Evolutionary conservation across 805 yeast species (phyloP), one percentile per base, ranked within the genome.

Genomic region (Saccharomycopsis fermentans): DNA sequence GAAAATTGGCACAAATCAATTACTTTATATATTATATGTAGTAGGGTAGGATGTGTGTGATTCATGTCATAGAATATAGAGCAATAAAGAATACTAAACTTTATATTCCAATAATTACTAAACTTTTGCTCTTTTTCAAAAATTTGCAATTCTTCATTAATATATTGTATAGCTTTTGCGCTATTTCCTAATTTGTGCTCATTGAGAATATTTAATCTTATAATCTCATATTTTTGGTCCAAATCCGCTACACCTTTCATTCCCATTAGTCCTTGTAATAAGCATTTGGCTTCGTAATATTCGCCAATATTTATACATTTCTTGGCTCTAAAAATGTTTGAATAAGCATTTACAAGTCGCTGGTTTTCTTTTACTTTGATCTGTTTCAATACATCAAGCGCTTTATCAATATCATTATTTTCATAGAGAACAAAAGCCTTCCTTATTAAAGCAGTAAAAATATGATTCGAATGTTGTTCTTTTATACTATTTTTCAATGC

Each of bases 11-110:
- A 79, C 12, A 74, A 65, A 53, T 77, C 75, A 1, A 85, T 68
- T 55, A 81, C 74, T 61, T 80, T 80, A 5, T 80, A 66, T 0
- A 83, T 64, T 19, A 77, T 65, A 0, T 85, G 76, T 8, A 84
- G 62, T 16, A 0, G 80, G 81, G 58, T 85, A 73, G 9, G 77
- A 68, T 14, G 82, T 79, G 4, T 35, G 21, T 27, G n/a, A 29
- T 34, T 14, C 17, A 50, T 19, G 4, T 69, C 63, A 26, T 76
- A 63, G 59, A 81, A 69, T 0, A 81, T 72, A 14, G 70, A 65
- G 50, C 81, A 75, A 63, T 79, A 78, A 55, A 82, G 64, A 11
- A 82, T 63, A 53, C 75, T 79, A 58, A 78, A 74, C 64, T 73
- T 74, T 24, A 81, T 68, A 39, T 72, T 71, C 74, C 80, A 77